Percentiles rank a stretch among this genome's conserved stretches.
These are phyloP conservation scores for Globisporangium nagaii DNA, from an alignment of 352 stramenopile species.

Conservation along the genomic window DNA sequence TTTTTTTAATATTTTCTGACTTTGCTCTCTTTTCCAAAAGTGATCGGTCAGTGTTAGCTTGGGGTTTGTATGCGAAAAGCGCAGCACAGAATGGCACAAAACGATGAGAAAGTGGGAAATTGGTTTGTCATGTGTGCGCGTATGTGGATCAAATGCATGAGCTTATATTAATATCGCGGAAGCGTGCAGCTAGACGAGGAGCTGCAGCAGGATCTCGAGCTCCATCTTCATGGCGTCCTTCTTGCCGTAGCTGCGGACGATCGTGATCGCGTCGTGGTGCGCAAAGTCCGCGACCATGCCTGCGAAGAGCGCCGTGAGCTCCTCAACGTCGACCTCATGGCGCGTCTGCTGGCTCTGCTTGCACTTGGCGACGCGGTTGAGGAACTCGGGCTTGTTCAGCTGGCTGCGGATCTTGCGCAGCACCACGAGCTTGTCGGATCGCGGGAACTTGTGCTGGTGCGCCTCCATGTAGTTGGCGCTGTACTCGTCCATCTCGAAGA, in stretches of 20 bases:
- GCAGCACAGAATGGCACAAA: too few relatives aligned
- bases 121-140: too few relatives aligned
- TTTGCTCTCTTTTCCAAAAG: background rate
- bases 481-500: constrained; percentile 85
- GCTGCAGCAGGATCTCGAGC: constrained; percentile 36
- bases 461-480: constrained; percentile 80
- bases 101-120: too few relatives aligned
- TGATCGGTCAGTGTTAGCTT: background rate
- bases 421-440: constrained; percentile 58
- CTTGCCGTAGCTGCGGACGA: constrained; percentile 64
- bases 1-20: background rate
- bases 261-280: constrained; percentile 60
- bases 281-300: constrained; percentile 37
- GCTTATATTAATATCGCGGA: constrained; percentile 2
- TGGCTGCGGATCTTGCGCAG: constrained; percentile 50
- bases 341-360: constrained; percentile 24
- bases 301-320: constrained; percentile 43
- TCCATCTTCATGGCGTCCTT: constrained; percentile 56
- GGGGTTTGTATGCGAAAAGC: too few relatives aligned
- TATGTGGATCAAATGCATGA: background rate
- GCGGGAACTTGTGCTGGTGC: constrained; percentile 50
- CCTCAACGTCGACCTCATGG: constrained; percentile 32
- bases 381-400: constrained; percentile 25
- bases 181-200: constrained; percentile 26
- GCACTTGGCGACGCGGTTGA: constrained; percentile 20